A percentile compares a stretch with the other conserved stretches of the same genome.
phyloP scores from a whole-genome alignment of 1,284 basidiomycete species.

The Irpex sp. region DNA sequence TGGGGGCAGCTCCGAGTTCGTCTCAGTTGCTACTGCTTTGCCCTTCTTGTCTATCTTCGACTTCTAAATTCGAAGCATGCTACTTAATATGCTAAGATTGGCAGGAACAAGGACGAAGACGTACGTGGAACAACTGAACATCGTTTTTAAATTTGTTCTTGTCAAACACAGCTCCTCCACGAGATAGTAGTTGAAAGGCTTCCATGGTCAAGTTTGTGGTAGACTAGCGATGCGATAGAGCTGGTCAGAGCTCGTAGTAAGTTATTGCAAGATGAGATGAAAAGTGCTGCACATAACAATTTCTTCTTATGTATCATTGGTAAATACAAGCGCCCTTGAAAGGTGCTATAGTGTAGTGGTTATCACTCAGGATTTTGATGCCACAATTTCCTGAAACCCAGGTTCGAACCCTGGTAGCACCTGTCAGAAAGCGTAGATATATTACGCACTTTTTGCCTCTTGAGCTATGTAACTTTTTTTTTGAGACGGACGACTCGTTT shows the following conservation, averaged over 20 bases:
- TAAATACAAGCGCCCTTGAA: not conserved
- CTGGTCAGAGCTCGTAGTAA: too few relatives aligned
- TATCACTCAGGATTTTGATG: slow-evolving; percentile 18
- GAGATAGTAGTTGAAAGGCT: slow-evolving; percentile 74
- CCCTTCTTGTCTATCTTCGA: slow-evolving; percentile 20
- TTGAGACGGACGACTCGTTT: too few relatives aligned
- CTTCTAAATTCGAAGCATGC: slow-evolving; percentile 4
- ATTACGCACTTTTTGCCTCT: not conserved
- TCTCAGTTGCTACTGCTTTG: slow-evolving; percentile 20
- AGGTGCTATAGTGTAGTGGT: slow-evolving; percentile 18
- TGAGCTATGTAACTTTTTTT: too few relatives aligned
- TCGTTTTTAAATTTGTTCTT: slow-evolving; percentile 74
- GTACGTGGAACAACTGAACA: slow-evolving; percentile 61
- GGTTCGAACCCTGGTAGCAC: slow-evolving; percentile 18
- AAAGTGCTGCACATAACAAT: not conserved
- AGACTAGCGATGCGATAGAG: not conserved
- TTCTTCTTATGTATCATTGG: not conserved
- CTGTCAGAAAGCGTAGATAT: not conserved
- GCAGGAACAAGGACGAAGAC: not conserved
- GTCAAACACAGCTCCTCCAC: slow-evolving; percentile 77
- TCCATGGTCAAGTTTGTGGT: slow-evolving; percentile 43
- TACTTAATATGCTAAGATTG: not conserved
- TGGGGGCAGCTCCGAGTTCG: slow-evolving; percentile 56
- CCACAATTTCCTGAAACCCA: slow-evolving; percentile 15
- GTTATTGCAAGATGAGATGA: too few relatives aligned